Evolutionary conservation across 768 basidiomycete genomes (phyloP).

Genomic region (Leucocoprinus leucothites): DNA sequence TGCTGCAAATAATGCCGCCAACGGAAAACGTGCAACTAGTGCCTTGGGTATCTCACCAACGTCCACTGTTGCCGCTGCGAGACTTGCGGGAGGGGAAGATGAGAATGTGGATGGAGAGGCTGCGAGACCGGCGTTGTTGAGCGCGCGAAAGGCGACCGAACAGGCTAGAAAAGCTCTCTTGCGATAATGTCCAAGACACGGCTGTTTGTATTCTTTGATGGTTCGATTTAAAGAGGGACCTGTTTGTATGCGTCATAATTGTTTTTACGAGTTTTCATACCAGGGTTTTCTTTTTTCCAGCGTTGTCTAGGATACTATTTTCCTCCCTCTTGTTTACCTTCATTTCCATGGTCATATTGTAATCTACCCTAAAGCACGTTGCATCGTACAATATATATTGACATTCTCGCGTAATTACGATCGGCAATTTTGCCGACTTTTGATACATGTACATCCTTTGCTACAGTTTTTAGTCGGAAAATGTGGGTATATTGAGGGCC

Average conservation of each 20-base stretch:
- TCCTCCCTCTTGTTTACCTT: no score
- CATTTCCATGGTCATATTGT: no score
- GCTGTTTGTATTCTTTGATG: not conserved
- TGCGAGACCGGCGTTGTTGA: conserved; percentile 40
- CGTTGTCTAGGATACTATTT: no score
- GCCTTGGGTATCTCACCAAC: not conserved
- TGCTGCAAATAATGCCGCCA: conserved; percentile 51
- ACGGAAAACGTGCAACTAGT: conserved; percentile 23
- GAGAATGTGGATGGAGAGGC: conserved; percentile 14
- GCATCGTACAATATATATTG: not conserved
- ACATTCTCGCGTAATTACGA: no score
- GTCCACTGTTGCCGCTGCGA: not conserved
- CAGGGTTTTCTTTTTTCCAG: no score
- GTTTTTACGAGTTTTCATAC: no score
- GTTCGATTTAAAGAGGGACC: not conserved
- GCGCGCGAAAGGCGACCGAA: conserved; percentile 46
- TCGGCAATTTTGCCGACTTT: no score
- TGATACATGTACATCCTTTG: no score
- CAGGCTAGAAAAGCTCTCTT: conserved; percentile 47
- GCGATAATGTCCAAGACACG: conserved; percentile 21
- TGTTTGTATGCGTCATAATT: no score
- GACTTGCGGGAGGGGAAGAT: conserved; percentile 14
- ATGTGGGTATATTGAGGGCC: no score
- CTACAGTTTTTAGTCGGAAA: no score
- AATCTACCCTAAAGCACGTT: conserved; percentile 3